phyloP scores from a whole-genome alignment of 805 yeast species.

The Myxozyma kluyveri region DNA sequence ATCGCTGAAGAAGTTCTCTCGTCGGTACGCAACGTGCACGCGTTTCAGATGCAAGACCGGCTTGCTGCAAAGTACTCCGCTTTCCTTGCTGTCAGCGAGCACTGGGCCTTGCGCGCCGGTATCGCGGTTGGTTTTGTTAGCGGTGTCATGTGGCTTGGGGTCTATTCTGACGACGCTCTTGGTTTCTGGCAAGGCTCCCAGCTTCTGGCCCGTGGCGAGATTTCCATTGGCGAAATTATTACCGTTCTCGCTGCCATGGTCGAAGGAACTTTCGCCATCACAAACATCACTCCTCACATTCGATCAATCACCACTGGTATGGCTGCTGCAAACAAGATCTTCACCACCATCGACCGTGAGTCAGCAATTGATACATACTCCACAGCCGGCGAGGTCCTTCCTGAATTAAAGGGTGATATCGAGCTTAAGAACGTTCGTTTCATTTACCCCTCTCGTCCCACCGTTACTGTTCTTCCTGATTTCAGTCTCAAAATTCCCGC shows the following conservation, averaged over 20 bases:
- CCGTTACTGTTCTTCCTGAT: slow-evolving; percentile 35
- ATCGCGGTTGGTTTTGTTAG: slow-evolving; percentile 38
- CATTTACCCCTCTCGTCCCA: slow-evolving; percentile 37
- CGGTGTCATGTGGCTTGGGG: slow-evolving; percentile 41
- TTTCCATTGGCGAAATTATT: slow-evolving; percentile 39
- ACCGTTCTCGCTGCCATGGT: slow-evolving; percentile 35
- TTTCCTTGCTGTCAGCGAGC: slow-evolving; percentile 26
- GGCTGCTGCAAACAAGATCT: slow-evolving; percentile 42
- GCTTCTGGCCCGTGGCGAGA: slow-evolving; percentile 37
- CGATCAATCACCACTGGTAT: slow-evolving; percentile 41
- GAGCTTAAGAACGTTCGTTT: slow-evolving; percentile 33
- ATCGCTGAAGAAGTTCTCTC: slow-evolving; percentile 36
- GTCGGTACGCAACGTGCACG: slow-evolving; percentile 35
- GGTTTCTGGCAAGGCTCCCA: slow-evolving; percentile 47
- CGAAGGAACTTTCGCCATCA: slow-evolving; percentile 42
- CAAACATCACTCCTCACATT: slow-evolving; percentile 44
- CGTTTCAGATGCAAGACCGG: slow-evolving; percentile 34
- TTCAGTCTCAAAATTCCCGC: slow-evolving; percentile 50
- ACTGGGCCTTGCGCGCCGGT: slow-evolving; percentile 29
- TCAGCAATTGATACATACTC: slow-evolving; percentile 42
- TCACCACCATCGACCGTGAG: slow-evolving; percentile 44
- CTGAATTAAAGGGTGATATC: slow-evolving; percentile 42
- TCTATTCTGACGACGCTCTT: slow-evolving; percentile 42
- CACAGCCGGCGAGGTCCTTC: slow-evolving; percentile 29
- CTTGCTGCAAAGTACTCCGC: slow-evolving; percentile 30